A percentile compares a stretch with the other conserved stretches of the same genome.
These are phyloP conservation scores for Talaromyces funiculosus DNA, from an alignment of 2,329 filamentous ascomycete genomes.

Conservation along the genomic window DNA sequence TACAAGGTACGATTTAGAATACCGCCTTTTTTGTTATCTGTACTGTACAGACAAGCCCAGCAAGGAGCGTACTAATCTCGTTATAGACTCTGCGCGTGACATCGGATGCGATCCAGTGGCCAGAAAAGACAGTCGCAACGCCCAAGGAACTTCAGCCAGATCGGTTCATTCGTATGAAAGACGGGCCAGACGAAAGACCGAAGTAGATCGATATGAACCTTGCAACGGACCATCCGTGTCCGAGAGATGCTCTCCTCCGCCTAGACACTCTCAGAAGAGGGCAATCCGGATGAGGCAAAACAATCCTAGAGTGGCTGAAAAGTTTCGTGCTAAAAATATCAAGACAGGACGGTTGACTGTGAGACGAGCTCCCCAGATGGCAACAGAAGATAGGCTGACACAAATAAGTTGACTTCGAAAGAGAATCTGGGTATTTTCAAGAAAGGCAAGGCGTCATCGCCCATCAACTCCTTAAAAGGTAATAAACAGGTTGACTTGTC, in stretches of 20 bases:
- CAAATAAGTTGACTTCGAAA: constrained; percentile 21
- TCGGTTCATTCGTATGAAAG: constrained; percentile 40
- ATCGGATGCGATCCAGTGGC: background rate
- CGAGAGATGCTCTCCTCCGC: background rate
- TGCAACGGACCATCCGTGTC: constrained; percentile 14
- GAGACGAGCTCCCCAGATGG: constrained; percentile 16
- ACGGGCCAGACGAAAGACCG: constrained; percentile 52
- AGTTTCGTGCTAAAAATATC: constrained; percentile 53
- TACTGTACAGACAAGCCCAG: background rate
- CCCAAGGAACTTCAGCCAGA: background rate
- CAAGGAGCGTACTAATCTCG: background rate
- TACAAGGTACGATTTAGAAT: background rate
- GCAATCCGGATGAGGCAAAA: constrained; percentile 22
- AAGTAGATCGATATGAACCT: constrained; percentile 51
- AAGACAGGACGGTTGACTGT: constrained; percentile 51
- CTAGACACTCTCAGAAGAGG: constrained; percentile 18
- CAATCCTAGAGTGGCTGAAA: constrained; percentile 44
- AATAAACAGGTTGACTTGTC: background rate
- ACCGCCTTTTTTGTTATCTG: background rate
- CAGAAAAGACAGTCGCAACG: background rate
- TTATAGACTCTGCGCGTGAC: background rate
- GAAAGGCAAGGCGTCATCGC: constrained; percentile 31
- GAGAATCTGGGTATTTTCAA: constrained; percentile 29
- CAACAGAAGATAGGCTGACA: background rate
- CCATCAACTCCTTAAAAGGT: constrained; percentile 21